Percentiles rank a stretch among this genome's conserved stretches.
These are phyloP conservation scores for Hyphodiscus hymeniophilus DNA, from an alignment of 495 filamentous ascomycete genomes.

Conservation along the genomic window DNA sequence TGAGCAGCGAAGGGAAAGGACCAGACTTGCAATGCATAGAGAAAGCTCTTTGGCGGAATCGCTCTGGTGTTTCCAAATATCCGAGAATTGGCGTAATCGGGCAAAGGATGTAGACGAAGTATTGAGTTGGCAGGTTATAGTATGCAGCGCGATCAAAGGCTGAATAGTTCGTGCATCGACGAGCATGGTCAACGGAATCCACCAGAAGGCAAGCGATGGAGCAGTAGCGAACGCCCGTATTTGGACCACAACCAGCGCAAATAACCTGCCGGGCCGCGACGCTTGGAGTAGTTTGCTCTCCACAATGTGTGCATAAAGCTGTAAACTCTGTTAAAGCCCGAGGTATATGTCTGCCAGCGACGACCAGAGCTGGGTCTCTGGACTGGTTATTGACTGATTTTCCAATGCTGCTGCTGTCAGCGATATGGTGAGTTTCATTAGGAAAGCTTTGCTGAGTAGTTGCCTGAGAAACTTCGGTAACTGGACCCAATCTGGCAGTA, in stretches of 20 bases:
- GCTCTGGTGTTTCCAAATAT: slow-evolving; percentile 2
- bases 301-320: not conserved
- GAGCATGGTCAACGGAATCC: slow-evolving; percentile 6
- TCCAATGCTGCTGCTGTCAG: too few species aligned
- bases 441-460: too few species aligned
- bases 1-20: not conserved
- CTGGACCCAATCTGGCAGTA: too few species aligned
- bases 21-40: slow-evolving; percentile 10
- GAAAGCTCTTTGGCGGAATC: slow-evolving; percentile 12
- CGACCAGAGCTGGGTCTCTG: too few species aligned
- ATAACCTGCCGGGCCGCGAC: not conserved
- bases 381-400: too few species aligned
- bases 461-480: too few species aligned
- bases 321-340: not conserved
- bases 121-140: not conserved
- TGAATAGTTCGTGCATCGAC: slow-evolving; percentile 1
- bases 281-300: not conserved
- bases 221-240: slow-evolving; percentile 8
- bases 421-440: too few species aligned
- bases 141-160: not conserved
- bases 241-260: slow-evolving; percentile 13
- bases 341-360: too few species aligned
- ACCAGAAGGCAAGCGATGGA: slow-evolving; percentile 11
- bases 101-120: not conserved
- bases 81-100: not conserved